These are phyloP conservation scores for Juglanconis juglandina DNA, from an alignment of 2,329 filamentous ascomycete species.

Conservation along the genomic window DNA sequence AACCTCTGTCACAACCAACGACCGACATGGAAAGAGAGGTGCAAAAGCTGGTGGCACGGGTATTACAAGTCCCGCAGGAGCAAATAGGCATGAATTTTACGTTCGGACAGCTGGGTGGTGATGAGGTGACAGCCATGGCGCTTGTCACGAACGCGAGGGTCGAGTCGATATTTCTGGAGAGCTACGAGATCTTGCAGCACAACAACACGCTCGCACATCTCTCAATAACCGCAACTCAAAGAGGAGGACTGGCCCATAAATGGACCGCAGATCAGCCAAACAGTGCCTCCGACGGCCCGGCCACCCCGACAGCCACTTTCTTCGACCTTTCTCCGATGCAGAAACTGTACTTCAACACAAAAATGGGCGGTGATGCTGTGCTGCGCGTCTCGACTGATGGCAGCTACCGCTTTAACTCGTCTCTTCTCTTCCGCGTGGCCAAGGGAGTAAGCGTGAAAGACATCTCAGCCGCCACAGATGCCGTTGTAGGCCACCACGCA, in stretches of 20 bases:
- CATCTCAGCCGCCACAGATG: constrained; percentile 45
- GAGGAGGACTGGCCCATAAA: constrained; percentile 27
- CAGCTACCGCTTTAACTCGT: constrained; percentile 49
- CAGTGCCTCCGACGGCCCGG: constrained; percentile 13
- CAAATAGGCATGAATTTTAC: constrained; percentile 43
- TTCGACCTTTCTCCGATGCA: constrained; percentile 54
- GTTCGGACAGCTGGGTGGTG: constrained; percentile 37
- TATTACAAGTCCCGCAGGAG: constrained; percentile 34
- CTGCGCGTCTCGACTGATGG: constrained; percentile 29
- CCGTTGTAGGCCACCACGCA: constrained; percentile 46
- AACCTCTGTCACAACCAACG: constrained; percentile 31
- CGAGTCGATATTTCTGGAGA: constrained; percentile 35
- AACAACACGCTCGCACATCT: constrained; percentile 36
- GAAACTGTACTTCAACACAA: constrained; percentile 49
- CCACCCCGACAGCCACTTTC: constrained; percentile 5
- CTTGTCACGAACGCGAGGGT: constrained; percentile 36
- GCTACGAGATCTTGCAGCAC: constrained; percentile 35
- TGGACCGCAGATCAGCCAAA: constrained; percentile 33
- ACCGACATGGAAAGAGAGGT: constrained; percentile 38
- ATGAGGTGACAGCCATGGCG: constrained; percentile 36
- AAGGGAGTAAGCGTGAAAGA: constrained; percentile 39
- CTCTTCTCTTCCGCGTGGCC: constrained; percentile 44
- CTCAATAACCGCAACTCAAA: constrained; percentile 32
- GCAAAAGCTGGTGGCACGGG: constrained; percentile 35
- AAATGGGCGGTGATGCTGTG: constrained; percentile 35